Evolutionary conservation across 2,329 filamentous ascomycete species (phyloP), one percentile per base, ranked within the genome.

Genomic region (Colletotrichum magnum): DNA sequence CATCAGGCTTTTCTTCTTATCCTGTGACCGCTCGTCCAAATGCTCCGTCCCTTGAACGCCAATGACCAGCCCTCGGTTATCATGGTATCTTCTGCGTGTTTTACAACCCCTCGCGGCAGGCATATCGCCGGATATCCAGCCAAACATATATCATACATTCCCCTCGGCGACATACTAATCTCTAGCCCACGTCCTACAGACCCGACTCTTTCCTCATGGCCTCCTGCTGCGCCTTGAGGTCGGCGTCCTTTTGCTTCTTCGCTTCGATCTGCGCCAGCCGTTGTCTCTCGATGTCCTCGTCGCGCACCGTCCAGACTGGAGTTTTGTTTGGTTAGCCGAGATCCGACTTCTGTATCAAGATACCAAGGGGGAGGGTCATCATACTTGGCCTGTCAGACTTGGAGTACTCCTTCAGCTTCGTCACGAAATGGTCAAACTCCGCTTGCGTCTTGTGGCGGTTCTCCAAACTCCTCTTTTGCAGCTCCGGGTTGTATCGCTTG

Each of bases 331-430:
- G 48, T 51, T 24, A 51, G 48, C 48, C 48, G 24, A 5, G n/a
- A 5, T 51, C 32, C 10, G 7, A 10, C 32, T 36, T 36, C 10
- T 10, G 10, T 36, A 36, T 10, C 32, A 36, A 36, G 7, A 10
- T 10, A 36, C 7, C 32, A 10, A 36, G 21, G 6, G 15, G 7
- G 9, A 47, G 45, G 45, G 3, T n/a, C 6, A 16, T 84, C 92
- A 70, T 86, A 97, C 94, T 97, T 51, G 93, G 93, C 83, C 95
- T 97, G 77, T 97, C 92, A 15, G 92, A 96, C 83, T 95, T 97
- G 28, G 94, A 93, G 79, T 95, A 94, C 75, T 95, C 89, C 86
- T 97, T 98, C 78, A 99, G 81, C 75, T 91, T 90, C 57, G 78
- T 87, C 32, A 98, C 93, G 77, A 97, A 98, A 64, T 94, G 88